These are phyloP conservation scores for Yamadazyma taylorii DNA, from an alignment of 1,139 yeast genomes.

Conservation along the genomic window DNA sequence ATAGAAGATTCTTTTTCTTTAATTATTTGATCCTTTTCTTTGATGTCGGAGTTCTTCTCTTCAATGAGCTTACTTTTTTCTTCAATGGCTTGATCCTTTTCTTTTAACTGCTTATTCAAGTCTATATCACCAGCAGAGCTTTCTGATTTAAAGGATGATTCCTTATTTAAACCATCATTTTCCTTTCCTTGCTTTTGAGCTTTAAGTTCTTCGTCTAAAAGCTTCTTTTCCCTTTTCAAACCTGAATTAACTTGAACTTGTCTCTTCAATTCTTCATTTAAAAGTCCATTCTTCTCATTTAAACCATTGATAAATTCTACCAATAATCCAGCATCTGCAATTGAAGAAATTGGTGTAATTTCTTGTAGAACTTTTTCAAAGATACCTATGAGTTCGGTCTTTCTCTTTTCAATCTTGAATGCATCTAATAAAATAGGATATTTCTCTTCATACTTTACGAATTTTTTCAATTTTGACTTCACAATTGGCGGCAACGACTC, in stretches of 20 bases:
- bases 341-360: constrained; percentile 74
- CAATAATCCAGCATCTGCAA: constrained; percentile 68
- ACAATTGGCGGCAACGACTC: constrained; percentile 53
- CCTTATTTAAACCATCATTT: constrained; percentile 4
- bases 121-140: background rate
- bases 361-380: constrained; percentile 78
- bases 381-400: constrained; percentile 56
- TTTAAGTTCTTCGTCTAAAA: constrained; percentile 16
- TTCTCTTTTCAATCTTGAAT: constrained; percentile 75
- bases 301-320: constrained; percentile 70
- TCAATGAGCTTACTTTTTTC: background rate
- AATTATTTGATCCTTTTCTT: constrained; percentile 2
- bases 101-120: background rate
- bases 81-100: background rate
- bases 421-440: constrained; percentile 84
- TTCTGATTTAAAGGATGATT: background rate
- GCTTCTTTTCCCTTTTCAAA: constrained; percentile 16
- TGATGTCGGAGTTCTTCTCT: background rate
- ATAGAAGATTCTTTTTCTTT: background rate
- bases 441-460: constrained; percentile 84
- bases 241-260: constrained; percentile 17
- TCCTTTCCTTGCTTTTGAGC: constrained; percentile 12
- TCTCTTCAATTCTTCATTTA: constrained; percentile 50
- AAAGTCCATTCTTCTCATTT: constrained; percentile 58
- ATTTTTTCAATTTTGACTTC: constrained; percentile 67